Evolutionary conservation across 1,284 basidiomycete species (phyloP).

Genomic region (Irpex sp.): DNA sequence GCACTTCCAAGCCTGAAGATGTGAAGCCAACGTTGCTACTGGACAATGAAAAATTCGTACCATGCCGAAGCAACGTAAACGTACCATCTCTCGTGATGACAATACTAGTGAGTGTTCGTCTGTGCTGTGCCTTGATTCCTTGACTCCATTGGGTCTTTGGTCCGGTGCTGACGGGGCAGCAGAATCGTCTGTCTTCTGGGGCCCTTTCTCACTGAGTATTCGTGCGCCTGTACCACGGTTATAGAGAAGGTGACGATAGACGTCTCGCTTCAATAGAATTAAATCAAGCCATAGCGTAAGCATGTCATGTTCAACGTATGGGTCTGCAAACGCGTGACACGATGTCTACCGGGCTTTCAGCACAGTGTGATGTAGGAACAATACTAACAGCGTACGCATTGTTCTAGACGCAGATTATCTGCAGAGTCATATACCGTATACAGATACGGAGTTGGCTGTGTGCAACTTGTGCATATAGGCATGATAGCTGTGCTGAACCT

Average conservation of each 20-base stretch:
- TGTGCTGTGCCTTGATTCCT: not conserved
- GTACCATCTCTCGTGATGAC: slow-evolving; percentile 16
- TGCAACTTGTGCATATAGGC: slow-evolving; percentile 84
- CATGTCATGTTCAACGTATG: slow-evolving; percentile 85
- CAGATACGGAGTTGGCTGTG: slow-evolving; percentile 61
- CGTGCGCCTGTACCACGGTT: slow-evolving; percentile 74
- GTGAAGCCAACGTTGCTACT: slow-evolving; percentile 53
- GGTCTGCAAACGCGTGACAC: slow-evolving; percentile 79
- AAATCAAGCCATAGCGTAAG: slow-evolving; percentile 80
- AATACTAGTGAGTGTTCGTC: not conserved
- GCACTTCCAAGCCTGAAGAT: slow-evolving; percentile 54
- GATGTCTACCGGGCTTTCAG: slow-evolving; percentile 18
- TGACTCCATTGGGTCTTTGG: not conserved
- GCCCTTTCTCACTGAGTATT: slow-evolving; percentile 26
- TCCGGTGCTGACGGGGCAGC: not conserved
- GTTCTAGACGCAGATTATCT: slow-evolving; percentile 77
- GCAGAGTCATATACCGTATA: slow-evolving; percentile 87
- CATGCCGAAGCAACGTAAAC: slow-evolving; percentile 5
- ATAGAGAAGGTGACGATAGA: slow-evolving; percentile 88
- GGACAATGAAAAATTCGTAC: not conserved
- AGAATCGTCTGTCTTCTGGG: not conserved
- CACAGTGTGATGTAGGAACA: not conserved
- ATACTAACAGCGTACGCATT: slow-evolving; percentile 55
- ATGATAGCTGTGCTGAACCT: slow-evolving; percentile 36
- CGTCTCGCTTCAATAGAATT: slow-evolving; percentile 82